Conservation (phyloP, 345 rosid genomes). For the Carallia pectinifolia region DNA sequence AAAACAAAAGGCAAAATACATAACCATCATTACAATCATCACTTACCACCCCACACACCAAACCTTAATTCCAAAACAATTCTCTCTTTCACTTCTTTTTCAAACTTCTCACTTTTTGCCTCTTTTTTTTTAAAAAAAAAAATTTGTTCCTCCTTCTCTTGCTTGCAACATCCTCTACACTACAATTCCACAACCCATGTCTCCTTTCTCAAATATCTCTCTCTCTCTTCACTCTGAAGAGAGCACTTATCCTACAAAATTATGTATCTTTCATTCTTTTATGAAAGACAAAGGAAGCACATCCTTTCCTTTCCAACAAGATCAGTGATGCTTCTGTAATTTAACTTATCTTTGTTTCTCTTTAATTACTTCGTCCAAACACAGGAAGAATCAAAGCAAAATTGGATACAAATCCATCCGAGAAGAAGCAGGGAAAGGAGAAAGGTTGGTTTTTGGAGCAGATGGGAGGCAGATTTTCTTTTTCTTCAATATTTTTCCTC, state of each 20-base stretch:
- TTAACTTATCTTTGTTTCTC: constrained; percentile 17
- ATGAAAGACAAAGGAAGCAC: constrained; percentile 9
- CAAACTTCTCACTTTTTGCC: constrained; percentile 29
- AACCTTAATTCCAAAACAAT: constrained; percentile 30
- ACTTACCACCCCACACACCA: constrained; percentile 30
- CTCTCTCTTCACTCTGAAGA: constrained; percentile 9
- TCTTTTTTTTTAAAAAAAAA: constrained; percentile 11
- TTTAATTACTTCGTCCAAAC: constrained; percentile 7
- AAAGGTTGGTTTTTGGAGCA: constrained; percentile 5
- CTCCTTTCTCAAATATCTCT: constrained; percentile 10
- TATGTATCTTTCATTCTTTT: not conserved
- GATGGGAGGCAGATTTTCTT: constrained; percentile 28
- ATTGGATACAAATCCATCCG: constrained; percentile 5
- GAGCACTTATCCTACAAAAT: constrained; percentile 4
- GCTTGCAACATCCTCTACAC: constrained; percentile 20
- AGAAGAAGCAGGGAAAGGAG: constrained; percentile 5
- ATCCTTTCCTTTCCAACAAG: constrained; percentile 17
- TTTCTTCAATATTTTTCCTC: constrained; percentile 18
- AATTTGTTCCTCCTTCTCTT: constrained; percentile 17
- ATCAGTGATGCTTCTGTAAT: constrained; percentile 16
- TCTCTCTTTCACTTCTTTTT: constrained; percentile 29
- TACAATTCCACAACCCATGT: constrained; percentile 3
- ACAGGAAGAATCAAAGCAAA: not conserved
- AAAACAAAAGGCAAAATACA: constrained; percentile 17
- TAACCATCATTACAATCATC: constrained; percentile 41